Evolutionary conservation across 768 basidiomycete species (phyloP), one percentile per base, ranked within the genome.

Genomic region (Rhodosporidiobolus sp.): DNA sequence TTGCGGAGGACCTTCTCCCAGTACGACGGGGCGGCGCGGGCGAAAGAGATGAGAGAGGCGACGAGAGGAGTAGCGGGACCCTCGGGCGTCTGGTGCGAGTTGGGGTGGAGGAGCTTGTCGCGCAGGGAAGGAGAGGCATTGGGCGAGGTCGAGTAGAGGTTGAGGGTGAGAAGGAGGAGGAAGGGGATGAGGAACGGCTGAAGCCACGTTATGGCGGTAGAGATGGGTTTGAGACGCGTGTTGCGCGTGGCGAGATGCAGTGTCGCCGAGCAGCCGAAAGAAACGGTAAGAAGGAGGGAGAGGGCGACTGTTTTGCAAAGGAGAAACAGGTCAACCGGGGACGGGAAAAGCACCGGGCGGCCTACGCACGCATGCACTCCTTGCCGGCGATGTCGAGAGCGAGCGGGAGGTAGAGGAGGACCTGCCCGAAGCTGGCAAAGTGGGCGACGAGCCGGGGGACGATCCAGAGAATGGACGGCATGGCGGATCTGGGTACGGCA

Each of bases 311-410:
- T 52, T 52, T 26, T 30, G 26, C 16, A 16, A 10, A 11, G 1
- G 56, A n/a, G 46, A n/a, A n/a, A 58, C 22, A 16, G 32, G 45
- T 19, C 19, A 24, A 26, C 24, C 35, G n/a, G 38, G 12, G 38
- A 28, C 19, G 17, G 6, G 7, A 55, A 11, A 24, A 9, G 30
- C 8, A 7, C 7, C 38, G 38, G 2, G 45, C 8, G 48, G 48
- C 6, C 17, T 20, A 50, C 65, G 30, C 30, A 65, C 65, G 70
- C 60, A 76, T 65, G 34, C 58, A 62, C 28, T 74, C 61, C 45
- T 72, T 71, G n/a, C 78, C 79, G 3, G 78, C 79, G 49, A 79
- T 77, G 53, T 79, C 79, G 57, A 78, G 78, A 5, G 78, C 76
- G 43, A 79, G 72, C 8, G 79, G 79, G 20, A 79, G 74, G 64